Conservation (phyloP, 2,329 filamentous ascomycete species). For the Fusarium xylarioides region DNA sequence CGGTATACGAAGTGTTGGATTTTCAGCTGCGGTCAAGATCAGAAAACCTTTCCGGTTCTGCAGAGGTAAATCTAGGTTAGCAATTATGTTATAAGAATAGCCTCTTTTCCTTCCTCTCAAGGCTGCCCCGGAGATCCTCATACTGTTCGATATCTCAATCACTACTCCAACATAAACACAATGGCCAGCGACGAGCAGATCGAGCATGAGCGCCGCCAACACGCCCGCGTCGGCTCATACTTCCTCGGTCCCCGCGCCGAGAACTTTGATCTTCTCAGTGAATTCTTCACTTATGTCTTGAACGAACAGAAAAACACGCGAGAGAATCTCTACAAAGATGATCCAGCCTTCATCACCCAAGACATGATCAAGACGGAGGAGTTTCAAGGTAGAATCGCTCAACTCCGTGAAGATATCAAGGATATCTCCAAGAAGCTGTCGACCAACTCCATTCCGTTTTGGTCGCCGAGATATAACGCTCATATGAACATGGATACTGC, state of each 20-base stretch:
- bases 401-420: background rate
- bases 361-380: background rate
- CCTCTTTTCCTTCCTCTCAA: background rate
- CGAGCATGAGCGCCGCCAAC: background rate
- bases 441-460: background rate
- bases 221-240: background rate
- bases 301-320: background rate
- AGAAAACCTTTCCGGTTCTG: background rate
- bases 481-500: constrained; percentile 1
- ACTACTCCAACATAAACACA: background rate
- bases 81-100: accelerated
- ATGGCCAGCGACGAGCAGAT: background rate
- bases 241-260: background rate
- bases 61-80: accelerated
- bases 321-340: background rate
- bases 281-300: background rate
- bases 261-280: background rate
- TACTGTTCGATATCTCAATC: background rate
- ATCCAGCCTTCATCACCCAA: background rate
- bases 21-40: background rate
- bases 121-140: too few relatives aligned
- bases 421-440: background rate
- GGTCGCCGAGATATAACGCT: background rate
- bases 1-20: accelerated
- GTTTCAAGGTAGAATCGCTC: background rate